These are phyloP conservation scores for Planoprotostelium fungivorum DNA, from an alignment of 78 protist genomes.

Conservation along the genomic window DNA sequence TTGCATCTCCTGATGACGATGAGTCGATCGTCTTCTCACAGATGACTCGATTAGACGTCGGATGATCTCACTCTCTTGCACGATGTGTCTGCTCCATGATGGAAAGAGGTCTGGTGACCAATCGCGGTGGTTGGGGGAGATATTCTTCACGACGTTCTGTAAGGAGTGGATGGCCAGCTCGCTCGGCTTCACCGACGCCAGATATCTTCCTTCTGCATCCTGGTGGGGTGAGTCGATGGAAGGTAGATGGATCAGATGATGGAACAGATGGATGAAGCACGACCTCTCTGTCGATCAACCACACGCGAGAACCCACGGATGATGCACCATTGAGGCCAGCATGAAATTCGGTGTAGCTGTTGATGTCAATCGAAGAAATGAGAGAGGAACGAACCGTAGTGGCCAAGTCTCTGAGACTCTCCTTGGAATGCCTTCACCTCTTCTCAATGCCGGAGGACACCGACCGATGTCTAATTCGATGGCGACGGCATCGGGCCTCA, in stretches of 20 bases:
- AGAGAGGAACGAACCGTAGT: background rate
- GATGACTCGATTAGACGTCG: background rate
- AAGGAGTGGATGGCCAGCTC: background rate
- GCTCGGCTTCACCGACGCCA: background rate
- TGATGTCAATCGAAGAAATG: background rate
- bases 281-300: background rate
- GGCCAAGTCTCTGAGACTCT: background rate
- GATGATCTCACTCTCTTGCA: background rate
- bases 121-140: background rate
- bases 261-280: too few species aligned
- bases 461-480: background rate
- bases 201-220: background rate
- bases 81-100: background rate
- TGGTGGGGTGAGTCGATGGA: background rate
- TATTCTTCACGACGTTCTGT: background rate
- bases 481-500: background rate
- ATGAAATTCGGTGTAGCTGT: background rate
- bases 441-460: background rate
- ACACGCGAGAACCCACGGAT: background rate
- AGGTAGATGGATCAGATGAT: too few species aligned
- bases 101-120: background rate
- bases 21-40: too few species aligned
- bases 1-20: background rate
- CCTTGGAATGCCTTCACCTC: background rate
- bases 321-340: background rate